Evolutionary conservation across 306 rosid species (phyloP), one percentile per base, ranked within the genome.

Genomic region (Quercus dentata): DNA sequence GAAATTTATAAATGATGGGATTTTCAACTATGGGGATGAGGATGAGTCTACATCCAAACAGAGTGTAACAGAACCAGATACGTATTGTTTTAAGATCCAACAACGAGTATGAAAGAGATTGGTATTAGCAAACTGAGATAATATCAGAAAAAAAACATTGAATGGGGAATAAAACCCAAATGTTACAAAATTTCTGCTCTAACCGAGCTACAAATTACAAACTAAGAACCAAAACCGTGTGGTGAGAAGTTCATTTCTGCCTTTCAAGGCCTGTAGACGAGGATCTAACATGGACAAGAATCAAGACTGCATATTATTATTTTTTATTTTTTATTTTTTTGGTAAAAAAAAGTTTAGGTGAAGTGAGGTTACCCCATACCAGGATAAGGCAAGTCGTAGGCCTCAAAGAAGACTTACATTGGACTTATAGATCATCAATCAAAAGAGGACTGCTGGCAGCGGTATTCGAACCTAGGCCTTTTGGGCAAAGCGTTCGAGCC

Each of bases 131-230:
- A 70, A 61, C 64, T 83, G 82, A 69, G 77, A 77, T 54, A 10
- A 33, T 74, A 76, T 21, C 58, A 68, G 78, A 2, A 30, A 77
- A 28, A 74, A 78, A 35, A 78, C 33, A 35, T 23, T 7, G 55
- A 13, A 30, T 52, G 21, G 30, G 83, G 81, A 73, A 74, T 21
- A 76, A 72, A 69, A 6, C 41, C 79, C 73, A 30, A 54, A 27
- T 9, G 75, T 15, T 20, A 75, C 88, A 90, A 84, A 88, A 74
- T 63, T 85, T 85, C 78, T 19, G 86, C 91, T 78, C 78, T 35
- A 35, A 35, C 19, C 23, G 63, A 82, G 85, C 79, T 1, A 21
- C 55, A 38, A 73, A 23, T 46, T 76, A 57, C 23, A 44, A 25
- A 11, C 15, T 18, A 72, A 21, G 72, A 61, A 28, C 74, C 75